Evolutionary conservation across 495 filamentous ascomycete species (phyloP).

Genomic region (Tuber magnatum): DNA sequence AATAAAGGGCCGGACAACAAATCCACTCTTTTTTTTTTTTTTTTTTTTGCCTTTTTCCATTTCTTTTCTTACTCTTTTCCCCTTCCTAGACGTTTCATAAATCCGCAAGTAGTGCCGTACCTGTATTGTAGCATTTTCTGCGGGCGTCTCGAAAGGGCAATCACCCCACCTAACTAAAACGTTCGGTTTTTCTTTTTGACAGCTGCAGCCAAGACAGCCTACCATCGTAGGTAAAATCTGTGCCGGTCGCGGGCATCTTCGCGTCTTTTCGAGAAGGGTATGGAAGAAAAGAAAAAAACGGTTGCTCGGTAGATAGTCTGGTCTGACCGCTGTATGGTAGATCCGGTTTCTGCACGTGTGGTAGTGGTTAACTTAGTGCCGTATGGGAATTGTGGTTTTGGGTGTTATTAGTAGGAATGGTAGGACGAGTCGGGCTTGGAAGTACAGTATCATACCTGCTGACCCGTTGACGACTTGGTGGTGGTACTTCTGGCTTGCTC

Average conservation of each 20-base stretch:
- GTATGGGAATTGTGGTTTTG: background rate
- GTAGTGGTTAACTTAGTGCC: background rate
- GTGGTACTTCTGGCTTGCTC: no score
- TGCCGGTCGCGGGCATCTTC: background rate
- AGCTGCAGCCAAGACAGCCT: background rate
- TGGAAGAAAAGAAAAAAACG: no score
- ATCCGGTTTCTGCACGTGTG: background rate
- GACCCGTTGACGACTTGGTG: no score
- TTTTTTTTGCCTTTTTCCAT: no score
- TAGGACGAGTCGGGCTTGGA: background rate
- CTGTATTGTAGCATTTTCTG: background rate
- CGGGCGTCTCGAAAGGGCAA: background rate
- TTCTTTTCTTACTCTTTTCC: background rate
- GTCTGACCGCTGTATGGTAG: background rate
- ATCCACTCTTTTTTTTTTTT: background rate
- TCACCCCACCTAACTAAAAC: background rate
- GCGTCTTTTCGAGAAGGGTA: background rate
- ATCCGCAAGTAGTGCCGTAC: background rate
- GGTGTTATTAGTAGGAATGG: background rate
- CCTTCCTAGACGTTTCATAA: background rate
- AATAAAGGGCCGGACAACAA: background rate
- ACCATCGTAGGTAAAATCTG: background rate
- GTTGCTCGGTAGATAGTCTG: background rate
- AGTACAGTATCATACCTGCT: no score
- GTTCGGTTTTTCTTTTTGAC: background rate